These are phyloP conservation scores for Knoxdaviesia capensis DNA, from an alignment of 2,329 filamentous ascomycete species.

Conservation along the genomic window DNA sequence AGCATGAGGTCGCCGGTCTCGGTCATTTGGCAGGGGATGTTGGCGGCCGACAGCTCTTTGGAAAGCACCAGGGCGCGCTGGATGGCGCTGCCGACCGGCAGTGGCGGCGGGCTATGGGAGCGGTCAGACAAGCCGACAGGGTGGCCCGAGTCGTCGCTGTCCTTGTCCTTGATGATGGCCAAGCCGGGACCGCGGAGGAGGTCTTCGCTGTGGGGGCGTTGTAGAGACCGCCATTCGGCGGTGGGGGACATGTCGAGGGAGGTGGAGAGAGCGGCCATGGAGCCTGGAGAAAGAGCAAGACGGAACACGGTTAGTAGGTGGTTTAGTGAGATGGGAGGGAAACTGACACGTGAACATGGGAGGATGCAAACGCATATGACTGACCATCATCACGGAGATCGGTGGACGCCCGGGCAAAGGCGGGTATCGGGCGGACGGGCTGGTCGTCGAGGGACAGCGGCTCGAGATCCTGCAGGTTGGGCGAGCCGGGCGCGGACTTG, in stretches of 20 bases:
- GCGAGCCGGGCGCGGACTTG: constrained; percentile 7
- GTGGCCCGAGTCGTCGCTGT: constrained; percentile 16
- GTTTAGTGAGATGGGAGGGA: not conserved
- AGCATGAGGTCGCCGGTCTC: constrained; percentile 89
- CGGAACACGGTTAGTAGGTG: not conserved
- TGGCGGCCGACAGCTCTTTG: constrained; percentile 69
- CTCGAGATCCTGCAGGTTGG: constrained; percentile 44
- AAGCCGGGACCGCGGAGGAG: constrained; percentile 27
- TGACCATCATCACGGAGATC: constrained; percentile 13
- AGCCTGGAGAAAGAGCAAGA: constrained; percentile 12
- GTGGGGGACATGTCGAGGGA: constrained; percentile 29
- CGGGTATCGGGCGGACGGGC: constrained; percentile 20
- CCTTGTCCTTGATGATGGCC: constrained; percentile 14
- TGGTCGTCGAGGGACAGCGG: constrained; percentile 42
- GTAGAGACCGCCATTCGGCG: constrained; percentile 13
- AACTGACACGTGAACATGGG: not conserved
- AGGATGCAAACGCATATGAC: not conserved
- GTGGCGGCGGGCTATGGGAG: constrained; percentile 58
- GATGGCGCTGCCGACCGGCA: constrained; percentile 55
- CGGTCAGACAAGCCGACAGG: constrained; percentile 23
- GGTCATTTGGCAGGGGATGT: constrained; percentile 85
- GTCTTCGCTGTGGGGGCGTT: constrained; percentile 33
- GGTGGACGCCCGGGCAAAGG: constrained; percentile 17
- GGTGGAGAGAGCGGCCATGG: constrained; percentile 30
- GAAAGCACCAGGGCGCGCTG: constrained; percentile 70